Percentiles rank a stretch among this genome's conserved stretches.
These are phyloP conservation scores for Neofusicoccum laricinum DNA, from an alignment of 2,329 filamentous ascomycete species.

Conservation along the genomic window DNA sequence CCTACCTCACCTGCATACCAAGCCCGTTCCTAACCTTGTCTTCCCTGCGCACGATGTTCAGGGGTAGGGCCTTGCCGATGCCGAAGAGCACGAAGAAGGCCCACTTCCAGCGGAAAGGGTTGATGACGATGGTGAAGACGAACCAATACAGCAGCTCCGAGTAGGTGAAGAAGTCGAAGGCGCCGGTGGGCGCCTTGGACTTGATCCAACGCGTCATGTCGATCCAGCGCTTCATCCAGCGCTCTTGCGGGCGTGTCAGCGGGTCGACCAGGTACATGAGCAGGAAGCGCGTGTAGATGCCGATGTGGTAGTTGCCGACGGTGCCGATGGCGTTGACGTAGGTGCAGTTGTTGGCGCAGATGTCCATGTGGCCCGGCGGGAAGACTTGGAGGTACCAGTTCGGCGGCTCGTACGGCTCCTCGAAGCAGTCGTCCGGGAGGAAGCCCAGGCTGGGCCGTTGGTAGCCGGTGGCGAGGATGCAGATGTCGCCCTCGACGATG, in stretches of 20 bases:
- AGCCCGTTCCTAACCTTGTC: slow-evolving; percentile 50
- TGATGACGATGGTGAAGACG: slow-evolving; percentile 71
- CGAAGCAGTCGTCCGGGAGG: slow-evolving; percentile 69
- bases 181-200: slow-evolving; percentile 64
- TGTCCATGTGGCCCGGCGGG: slow-evolving; percentile 67
- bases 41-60: slow-evolving; percentile 65
- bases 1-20: slow-evolving; percentile 7
- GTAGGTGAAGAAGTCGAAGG: slow-evolving; percentile 90
- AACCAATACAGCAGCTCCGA: slow-evolving; percentile 85
- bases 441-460: slow-evolving; percentile 71
- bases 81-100: slow-evolving; percentile 79
- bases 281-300: slow-evolving; percentile 81
- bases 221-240: slow-evolving; percentile 83
- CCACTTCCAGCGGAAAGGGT: slow-evolving; percentile 92
- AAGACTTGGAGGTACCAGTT: slow-evolving; percentile 91
- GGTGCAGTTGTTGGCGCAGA: slow-evolving; percentile 81
- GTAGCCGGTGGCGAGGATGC: slow-evolving; percentile 82
- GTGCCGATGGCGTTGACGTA: slow-evolving; percentile 78
- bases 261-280: slow-evolving; percentile 85
- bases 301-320: slow-evolving; percentile 85
- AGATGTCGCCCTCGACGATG: slow-evolving; percentile 69
- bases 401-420: slow-evolving; percentile 70
- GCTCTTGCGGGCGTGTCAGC: slow-evolving; percentile 65
- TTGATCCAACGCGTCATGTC: slow-evolving; percentile 77
- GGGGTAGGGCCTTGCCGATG: slow-evolving; percentile 64